Conservation (phyloP, 768 basidiomycete species). For the Tylopilus felleus region DNA sequence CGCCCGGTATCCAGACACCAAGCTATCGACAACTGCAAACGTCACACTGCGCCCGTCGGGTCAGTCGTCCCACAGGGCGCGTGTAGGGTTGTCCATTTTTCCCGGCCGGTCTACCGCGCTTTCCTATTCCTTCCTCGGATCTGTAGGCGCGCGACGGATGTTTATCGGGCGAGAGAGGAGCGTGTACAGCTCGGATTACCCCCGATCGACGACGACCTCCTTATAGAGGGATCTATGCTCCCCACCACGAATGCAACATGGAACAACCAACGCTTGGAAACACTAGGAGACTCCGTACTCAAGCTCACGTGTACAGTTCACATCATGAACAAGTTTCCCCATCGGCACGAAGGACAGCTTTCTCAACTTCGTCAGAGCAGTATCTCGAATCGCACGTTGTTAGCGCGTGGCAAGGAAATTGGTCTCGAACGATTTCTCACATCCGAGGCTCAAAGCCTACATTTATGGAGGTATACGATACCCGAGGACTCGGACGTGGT, state of each 20-base stretch:
- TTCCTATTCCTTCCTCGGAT: conserved; percentile 65
- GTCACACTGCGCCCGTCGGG: conserved; percentile 27
- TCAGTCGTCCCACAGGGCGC: conserved; percentile 40
- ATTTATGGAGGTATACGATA: conserved; percentile 57
- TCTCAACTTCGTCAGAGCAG: conserved; percentile 57
- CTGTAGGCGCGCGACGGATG: conserved; percentile 60
- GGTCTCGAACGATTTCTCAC: conserved; percentile 63
- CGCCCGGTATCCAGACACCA: conserved; percentile 26
- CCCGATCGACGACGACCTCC: conserved; percentile 49
- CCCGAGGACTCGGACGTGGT: conserved; percentile 37
- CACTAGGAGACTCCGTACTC: conserved; percentile 80
- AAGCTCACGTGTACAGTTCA: conserved; percentile 75
- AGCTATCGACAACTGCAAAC: conserved; percentile 26
- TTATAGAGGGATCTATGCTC: conserved; percentile 74
- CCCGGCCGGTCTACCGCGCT: conserved; percentile 45
- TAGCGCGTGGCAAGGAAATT: conserved; percentile 60
- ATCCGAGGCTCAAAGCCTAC: conserved; percentile 50
- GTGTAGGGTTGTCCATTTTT: conserved; percentile 55
- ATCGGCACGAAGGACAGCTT: conserved; percentile 82
- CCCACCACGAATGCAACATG: conserved; percentile 61
- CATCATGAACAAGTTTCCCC: conserved; percentile 70
- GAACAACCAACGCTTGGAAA: conserved; percentile 85
- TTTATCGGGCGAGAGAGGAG: conserved; percentile 56
- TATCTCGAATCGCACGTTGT: conserved; percentile 69
- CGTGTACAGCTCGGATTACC: conserved; percentile 59